Percentiles rank a stretch among this genome's conserved stretches.
Evolutionary conservation across 257 asterid genomes (phyloP).

Genomic region (Ehretia macrophylla): DNA sequence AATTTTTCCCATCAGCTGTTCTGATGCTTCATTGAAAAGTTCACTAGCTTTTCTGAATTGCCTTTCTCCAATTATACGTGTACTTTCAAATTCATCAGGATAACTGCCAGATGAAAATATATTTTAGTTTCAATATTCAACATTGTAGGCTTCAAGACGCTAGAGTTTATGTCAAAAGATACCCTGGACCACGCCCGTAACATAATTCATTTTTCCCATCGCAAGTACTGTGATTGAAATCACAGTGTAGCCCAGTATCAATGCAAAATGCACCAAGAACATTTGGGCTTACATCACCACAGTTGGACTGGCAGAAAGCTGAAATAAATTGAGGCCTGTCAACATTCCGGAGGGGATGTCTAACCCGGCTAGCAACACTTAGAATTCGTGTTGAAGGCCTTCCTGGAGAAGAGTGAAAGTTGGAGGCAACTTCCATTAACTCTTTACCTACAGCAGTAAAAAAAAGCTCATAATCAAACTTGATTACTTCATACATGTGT

Average conservation of each 20-base stretch:
- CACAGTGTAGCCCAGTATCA: slow-evolving; percentile 91
- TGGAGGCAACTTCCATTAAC: slow-evolving; percentile 81
- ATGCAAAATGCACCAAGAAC: slow-evolving; percentile 93
- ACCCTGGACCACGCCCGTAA: slow-evolving; percentile 99
- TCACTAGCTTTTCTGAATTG: slow-evolving; percentile 78
- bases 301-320: slow-evolving; percentile 91
- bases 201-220: slow-evolving; percentile 92
- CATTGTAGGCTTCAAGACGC: no score
- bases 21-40: slow-evolving; percentile 69
- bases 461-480: no score
- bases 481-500: no score
- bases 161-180: slow-evolving; percentile 7
- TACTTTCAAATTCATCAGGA: slow-evolving; percentile 93
- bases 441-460: slow-evolving; percentile 59
- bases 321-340: slow-evolving; percentile 81
- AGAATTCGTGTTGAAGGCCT: slow-evolving; percentile 54
- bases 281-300: slow-evolving; percentile 98
- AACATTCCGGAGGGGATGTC: slow-evolving; percentile 67
- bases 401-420: slow-evolving; percentile 64
- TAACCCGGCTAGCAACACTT: slow-evolving; percentile 79
- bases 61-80: slow-evolving; percentile 86
- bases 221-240: slow-evolving; percentile 95
- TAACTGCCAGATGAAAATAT: slow-evolving; percentile 45
- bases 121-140: slow-evolving; percentile 7
- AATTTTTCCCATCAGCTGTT: slow-evolving; percentile 64